These are phyloP conservation scores for Venturia aucupariae DNA, from an alignment of 2,329 filamentous ascomycete species.

Conservation along the genomic window DNA sequence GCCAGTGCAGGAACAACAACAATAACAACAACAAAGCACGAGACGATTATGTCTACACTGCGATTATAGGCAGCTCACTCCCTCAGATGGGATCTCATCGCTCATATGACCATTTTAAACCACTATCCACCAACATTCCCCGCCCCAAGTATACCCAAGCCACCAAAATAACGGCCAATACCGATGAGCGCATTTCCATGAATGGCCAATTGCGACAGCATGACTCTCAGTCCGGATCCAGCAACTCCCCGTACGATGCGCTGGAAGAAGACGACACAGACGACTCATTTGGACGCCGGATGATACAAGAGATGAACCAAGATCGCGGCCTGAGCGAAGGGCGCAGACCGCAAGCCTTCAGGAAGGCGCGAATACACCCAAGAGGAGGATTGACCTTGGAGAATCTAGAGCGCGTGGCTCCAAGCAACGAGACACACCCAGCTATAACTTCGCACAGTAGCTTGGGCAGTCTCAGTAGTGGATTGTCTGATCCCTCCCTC, in stretches of 20 bases:
- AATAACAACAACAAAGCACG: no score
- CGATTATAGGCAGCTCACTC: background rate
- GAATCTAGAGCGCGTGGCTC: conserved; percentile 30
- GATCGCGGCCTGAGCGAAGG: conserved; percentile 16
- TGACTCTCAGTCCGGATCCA: background rate
- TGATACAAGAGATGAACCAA: conserved; percentile 8
- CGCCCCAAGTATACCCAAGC: background rate
- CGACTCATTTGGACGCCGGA: conserved; percentile 7
- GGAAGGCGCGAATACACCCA: conserved; percentile 33
- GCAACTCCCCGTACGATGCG: background rate
- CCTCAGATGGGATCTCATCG: background rate
- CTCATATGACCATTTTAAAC: background rate
- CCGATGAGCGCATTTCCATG: background rate
- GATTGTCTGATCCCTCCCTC: conserved; percentile 33
- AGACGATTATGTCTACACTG: background rate
- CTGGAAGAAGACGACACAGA: conserved; percentile 9
- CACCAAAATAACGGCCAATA: conserved; percentile 1
- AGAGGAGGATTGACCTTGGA: conserved; percentile 33
- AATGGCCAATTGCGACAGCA: background rate
- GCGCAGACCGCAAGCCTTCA: conserved; percentile 26
- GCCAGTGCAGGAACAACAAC: background rate
- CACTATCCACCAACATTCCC: background rate
- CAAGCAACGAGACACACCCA: conserved; percentile 1
- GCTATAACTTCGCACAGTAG: conserved; percentile 19
- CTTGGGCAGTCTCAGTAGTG: conserved; percentile 19